phyloP scores from a whole-genome alignment of 2,329 filamentous ascomycete species.

The Fusarium nelsonii region DNA sequence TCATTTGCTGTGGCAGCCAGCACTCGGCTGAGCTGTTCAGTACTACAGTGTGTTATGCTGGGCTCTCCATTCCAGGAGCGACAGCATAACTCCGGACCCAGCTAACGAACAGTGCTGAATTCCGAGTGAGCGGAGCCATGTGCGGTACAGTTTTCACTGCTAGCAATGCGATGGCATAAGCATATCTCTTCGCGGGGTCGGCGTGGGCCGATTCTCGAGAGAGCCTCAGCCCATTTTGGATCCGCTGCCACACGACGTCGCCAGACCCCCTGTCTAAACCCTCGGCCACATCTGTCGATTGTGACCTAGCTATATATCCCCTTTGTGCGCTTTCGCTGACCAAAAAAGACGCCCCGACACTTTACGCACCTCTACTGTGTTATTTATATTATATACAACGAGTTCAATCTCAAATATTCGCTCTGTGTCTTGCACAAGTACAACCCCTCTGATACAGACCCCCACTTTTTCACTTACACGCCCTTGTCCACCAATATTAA shows the following conservation, averaged over 20 bases:
- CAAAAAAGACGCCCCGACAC: conserved; percentile 20
- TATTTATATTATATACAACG: conserved; percentile 35
- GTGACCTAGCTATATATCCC: conserved; percentile 49
- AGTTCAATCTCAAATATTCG: conserved; percentile 22
- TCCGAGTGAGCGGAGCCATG: conserved; percentile 1
- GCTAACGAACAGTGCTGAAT: neutral
- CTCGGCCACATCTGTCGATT: conserved; percentile 50
- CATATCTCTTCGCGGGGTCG: conserved; percentile 51
- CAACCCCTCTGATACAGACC: conserved; percentile 20
- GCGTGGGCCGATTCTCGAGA: conserved; percentile 54
- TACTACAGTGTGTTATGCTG: neutral
- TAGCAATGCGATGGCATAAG: conserved; percentile 44
- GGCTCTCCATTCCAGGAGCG: conserved; percentile 22
- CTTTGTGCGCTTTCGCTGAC: conserved; percentile 43
- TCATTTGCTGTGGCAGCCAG: neutral
- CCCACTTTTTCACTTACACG: conserved; percentile 39
- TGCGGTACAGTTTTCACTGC: conserved; percentile 7
- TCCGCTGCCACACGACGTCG: conserved; percentile 53
- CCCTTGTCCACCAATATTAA: conserved; percentile 20
- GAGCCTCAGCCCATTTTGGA: conserved; percentile 54
- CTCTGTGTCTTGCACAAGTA: conserved; percentile 27
- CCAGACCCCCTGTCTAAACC: conserved; percentile 49
- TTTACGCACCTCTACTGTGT: conserved; percentile 31
- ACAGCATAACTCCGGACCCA: conserved; percentile 29
- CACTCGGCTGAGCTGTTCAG: neutral